These are phyloP conservation scores for Trichophyton simii DNA, from an alignment of 2,329 filamentous ascomycete species.

Conservation along the genomic window DNA sequence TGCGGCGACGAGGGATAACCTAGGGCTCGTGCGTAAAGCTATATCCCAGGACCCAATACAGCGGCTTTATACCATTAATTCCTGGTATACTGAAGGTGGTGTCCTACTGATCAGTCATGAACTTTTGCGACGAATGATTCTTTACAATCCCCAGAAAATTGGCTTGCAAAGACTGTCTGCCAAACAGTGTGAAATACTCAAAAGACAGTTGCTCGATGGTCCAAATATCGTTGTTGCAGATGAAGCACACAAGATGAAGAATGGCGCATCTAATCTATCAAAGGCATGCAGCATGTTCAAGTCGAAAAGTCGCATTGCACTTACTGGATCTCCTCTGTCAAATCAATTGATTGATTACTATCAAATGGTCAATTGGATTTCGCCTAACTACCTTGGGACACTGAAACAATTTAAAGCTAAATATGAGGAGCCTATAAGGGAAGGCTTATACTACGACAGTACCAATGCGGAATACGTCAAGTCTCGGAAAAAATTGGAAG, in stretches of 20 bases:
- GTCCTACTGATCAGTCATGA: conserved; percentile 65
- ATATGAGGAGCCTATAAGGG: conserved; percentile 61
- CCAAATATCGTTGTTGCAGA: conserved; percentile 70
- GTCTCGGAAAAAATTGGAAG: conserved; percentile 54
- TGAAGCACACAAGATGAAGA: conserved; percentile 74
- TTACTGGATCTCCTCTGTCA: conserved; percentile 75
- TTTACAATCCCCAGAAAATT: conserved; percentile 22
- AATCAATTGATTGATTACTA: conserved; percentile 79
- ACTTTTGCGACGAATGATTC: conserved; percentile 45
- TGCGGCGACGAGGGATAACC: conserved; percentile 19
- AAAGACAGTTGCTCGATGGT: conserved; percentile 42
- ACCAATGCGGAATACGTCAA: conserved; percentile 41
- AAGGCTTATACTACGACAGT: conserved; percentile 58
- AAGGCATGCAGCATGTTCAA: conserved; percentile 46
- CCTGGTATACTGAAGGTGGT: conserved; percentile 56
- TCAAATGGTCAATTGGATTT: conserved; percentile 78
- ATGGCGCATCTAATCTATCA: conserved; percentile 42
- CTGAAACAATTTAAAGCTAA: conserved; percentile 53
- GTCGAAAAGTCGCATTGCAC: conserved; percentile 61
- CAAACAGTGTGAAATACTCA: conserved; percentile 29
- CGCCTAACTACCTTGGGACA: conserved; percentile 62
- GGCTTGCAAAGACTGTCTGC: conserved; percentile 21
- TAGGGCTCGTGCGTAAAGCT: conserved; percentile 49
- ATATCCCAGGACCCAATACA: conserved; percentile 29
- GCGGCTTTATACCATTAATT: conserved; percentile 37